Base-by-base conservation (phyloP, 495 filamentous ascomycete species). In the Penicillium macrosclerotiorum region DNA sequence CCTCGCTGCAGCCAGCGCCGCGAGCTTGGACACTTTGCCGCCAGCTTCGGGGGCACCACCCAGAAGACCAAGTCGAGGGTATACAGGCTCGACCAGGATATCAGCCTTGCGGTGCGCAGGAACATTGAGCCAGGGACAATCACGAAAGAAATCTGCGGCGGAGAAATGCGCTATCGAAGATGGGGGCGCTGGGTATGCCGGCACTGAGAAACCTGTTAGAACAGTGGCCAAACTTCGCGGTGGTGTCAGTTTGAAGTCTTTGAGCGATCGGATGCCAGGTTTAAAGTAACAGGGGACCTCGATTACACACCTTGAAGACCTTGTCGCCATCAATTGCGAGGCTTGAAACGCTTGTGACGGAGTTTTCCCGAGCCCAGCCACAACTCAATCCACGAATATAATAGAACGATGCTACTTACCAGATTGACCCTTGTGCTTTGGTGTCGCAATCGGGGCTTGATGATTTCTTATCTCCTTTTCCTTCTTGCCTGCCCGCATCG, bases 71-170 rank as follows among this genome's bases (percentile, higher is more conserved):
- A 75, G 62, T 22, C 68, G 76, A 34, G 80, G 82, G 39, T 69
- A 74, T 3, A 81, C 52, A 3, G 85, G 81, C 33, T 84, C 74
- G 17, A 88, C 68, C 25, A 89, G 72, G 17, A 92, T 78, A 31
- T 78, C 68, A 27, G 83, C 80, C 46, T 79, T 79, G 17, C 88
- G 82, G 37, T 89, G 67, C 17, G 63, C 53, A 17, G 90, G 89
- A 23, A 94, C 73, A 46, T 85, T 82, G 17, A 89, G 75, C 93
- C 93, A 98, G 0, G 92, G 89, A 48, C 81, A 82, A 57, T 95
- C 93, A 44, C 70, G 73, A 59, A 96, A 98, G 72, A 92, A 88
- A 19, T 79, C 75, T 16, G 69, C 62, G 9, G 73, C 67, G 18
- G 72, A 69, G 46, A 73, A 67, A 27, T 66, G 68, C 11, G 60